Evolutionary conservation across 2,329 filamentous ascomycete genomes (phyloP).

Genomic region (Botrytis medusae): DNA sequence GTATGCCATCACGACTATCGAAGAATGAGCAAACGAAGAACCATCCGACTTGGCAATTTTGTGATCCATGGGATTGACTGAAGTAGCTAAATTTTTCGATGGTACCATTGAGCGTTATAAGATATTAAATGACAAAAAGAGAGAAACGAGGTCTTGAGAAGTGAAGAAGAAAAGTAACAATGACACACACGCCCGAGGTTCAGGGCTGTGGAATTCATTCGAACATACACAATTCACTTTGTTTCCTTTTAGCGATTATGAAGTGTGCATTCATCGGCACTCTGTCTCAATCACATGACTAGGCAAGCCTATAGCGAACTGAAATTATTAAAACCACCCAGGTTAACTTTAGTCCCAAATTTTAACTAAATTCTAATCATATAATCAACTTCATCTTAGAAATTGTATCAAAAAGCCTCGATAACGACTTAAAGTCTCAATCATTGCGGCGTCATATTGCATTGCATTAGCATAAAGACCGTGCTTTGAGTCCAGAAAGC

Average conservation of each 20-base stretch:
- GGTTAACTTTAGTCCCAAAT: not conserved
- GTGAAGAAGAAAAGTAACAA: not conserved
- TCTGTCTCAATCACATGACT: not conserved
- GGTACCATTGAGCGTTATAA: not conserved
- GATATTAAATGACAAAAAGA: too few species aligned
- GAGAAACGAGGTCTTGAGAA: not conserved
- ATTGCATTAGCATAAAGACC: not conserved
- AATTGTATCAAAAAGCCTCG: not conserved
- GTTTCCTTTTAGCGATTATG: too few species aligned
- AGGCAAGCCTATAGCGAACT: not conserved
- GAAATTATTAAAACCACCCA: not conserved
- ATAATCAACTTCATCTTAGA: not conserved
- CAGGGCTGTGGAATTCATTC: not conserved
- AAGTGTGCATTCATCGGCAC: not conserved
- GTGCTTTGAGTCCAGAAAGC: too few species aligned
- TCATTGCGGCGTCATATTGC: not conserved
- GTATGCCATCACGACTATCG: not conserved
- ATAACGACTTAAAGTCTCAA: not conserved
- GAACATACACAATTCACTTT: not conserved
- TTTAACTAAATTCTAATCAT: too few species aligned
- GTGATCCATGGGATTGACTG: not conserved
- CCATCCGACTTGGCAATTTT: not conserved
- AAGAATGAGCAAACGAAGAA: not conserved
- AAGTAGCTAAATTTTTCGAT: not conserved
- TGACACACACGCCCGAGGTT: not conserved